A percentile compares a stretch with the other conserved stretches of the same genome.
Evolutionary conservation across 306 rosid species (phyloP).

Genomic region (Canavalia ensiformis): DNA sequence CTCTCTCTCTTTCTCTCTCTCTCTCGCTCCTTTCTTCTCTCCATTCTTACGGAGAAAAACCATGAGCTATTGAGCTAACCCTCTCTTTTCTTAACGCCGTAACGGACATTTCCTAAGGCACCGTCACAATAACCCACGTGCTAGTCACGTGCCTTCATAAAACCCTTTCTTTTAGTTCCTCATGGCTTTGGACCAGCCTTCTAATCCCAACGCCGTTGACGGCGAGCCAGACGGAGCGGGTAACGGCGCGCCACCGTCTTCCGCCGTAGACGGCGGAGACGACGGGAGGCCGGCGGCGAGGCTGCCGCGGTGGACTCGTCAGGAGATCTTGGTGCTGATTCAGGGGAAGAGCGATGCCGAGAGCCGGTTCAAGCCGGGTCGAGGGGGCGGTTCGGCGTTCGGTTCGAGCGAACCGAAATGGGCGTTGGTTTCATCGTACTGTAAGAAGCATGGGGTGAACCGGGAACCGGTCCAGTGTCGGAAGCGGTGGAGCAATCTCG

Average conservation of each 20-base stretch:
- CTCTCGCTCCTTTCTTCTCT: constrained; percentile 12
- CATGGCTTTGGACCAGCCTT: constrained; percentile 74
- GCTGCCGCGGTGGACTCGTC: constrained; percentile 95
- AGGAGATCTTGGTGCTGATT: constrained; percentile 91
- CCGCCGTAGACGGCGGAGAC: constrained; percentile 62
- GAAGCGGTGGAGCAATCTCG: constrained; percentile 98
- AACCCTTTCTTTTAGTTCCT: background rate
- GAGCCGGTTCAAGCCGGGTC: constrained; percentile 68
- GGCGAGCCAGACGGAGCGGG: constrained; percentile 54
- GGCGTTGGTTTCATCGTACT: constrained; percentile 90
- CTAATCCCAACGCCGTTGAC: constrained; percentile 60
- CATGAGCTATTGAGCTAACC: constrained; percentile 43
- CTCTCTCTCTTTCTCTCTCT: background rate
- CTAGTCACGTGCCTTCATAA: constrained; percentile 71
- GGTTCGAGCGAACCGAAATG: constrained; percentile 92
- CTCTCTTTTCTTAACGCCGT: constrained; percentile 68
- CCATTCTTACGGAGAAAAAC: constrained; percentile 47
- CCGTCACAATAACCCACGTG: constrained; percentile 60
- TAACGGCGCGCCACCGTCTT: constrained; percentile 65
- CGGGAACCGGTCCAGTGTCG: constrained; percentile 98
- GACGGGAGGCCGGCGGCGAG: constrained; percentile 78
- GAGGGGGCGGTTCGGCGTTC: constrained; percentile 60
- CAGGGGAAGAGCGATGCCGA: constrained; percentile 91
- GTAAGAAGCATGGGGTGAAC: constrained; percentile 90
- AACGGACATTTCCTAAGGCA: constrained; percentile 61